Conservation (phyloP, 1,284 basidiomycete genomes). For the Apiotrichum mycotoxinovorans region DNA sequence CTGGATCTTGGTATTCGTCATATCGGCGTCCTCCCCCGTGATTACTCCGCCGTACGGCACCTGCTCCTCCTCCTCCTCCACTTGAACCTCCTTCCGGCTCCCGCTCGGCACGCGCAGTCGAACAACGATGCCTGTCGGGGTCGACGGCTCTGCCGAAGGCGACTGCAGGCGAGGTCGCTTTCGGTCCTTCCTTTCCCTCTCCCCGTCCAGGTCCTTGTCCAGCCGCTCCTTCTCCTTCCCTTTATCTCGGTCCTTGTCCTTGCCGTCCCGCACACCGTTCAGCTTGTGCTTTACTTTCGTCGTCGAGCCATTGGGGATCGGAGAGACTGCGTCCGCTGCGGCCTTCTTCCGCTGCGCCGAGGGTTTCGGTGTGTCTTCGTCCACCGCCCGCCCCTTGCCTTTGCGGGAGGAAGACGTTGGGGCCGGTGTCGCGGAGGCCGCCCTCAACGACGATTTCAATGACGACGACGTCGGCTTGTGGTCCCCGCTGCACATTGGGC, state of each 20-base stretch:
- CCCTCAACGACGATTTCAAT: slow-evolving; percentile 10
- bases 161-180: neutral
- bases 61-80: slow-evolving; percentile 45
- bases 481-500: slow-evolving; percentile 21
- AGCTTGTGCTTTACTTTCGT: slow-evolving; percentile 12
- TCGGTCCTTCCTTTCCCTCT: slow-evolving; percentile 1
- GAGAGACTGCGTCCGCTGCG: neutral
- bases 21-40: slow-evolving; percentile 67
- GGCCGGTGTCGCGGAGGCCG: neutral
- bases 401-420: slow-evolving; percentile 7
- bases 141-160: neutral
- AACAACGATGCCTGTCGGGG: slow-evolving; percentile 17
- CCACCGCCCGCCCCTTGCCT: slow-evolving; percentile 14
- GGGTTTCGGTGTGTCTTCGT: slow-evolving; percentile 5
- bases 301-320: neutral
- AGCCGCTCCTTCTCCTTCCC: neutral
- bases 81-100: slow-evolving; percentile 26
- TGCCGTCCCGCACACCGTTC: slow-evolving; percentile 5
- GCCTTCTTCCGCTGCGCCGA: slow-evolving; percentile 5
- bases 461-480: slow-evolving; percentile 4
- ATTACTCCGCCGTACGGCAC: slow-evolving; percentile 77
- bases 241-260: slow-evolving; percentile 2
- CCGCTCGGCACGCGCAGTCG: slow-evolving; percentile 34
- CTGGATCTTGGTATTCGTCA: slow-evolving; percentile 63
- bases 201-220: slow-evolving; percentile 13